Evolutionary conservation across 2,329 filamentous ascomycete species (phyloP).

Genomic region (Lecanosticta acicola): DNA sequence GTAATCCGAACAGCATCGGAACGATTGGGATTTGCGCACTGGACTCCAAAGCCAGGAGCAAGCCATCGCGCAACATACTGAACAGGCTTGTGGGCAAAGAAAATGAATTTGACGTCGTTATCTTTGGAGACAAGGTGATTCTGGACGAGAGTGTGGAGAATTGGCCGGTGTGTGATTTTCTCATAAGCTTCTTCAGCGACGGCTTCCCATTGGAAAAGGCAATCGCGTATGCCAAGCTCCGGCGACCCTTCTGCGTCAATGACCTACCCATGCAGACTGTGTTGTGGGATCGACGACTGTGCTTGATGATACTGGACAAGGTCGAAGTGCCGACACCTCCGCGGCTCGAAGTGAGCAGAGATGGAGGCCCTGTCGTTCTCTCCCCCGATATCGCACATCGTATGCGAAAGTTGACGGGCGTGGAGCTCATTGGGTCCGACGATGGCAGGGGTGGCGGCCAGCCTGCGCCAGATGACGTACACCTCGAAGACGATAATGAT

Average conservation of each 20-base stretch:
- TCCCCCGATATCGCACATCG: constrained; percentile 75
- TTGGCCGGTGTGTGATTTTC: constrained; percentile 91
- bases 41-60: constrained; percentile 92
- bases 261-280: constrained; percentile 96
- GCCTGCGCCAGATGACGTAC: constrained; percentile 59
- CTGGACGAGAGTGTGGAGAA: constrained; percentile 94
- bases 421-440: constrained; percentile 65
- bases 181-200: constrained; percentile 98
- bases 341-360: constrained; percentile 83
- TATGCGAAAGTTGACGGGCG: constrained; percentile 72
- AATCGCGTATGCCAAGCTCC: constrained; percentile 85
- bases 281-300: constrained; percentile 89
- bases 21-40: constrained; percentile 90
- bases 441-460: constrained; percentile 59
- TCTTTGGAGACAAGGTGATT: constrained; percentile 98
- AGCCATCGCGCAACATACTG: constrained; percentile 92
- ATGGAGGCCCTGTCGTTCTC: constrained; percentile 77
- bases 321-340: constrained; percentile 85
- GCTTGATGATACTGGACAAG: constrained; percentile 78
- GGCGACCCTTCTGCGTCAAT: constrained; percentile 96
- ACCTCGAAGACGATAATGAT: constrained; percentile 85
- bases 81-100: constrained; percentile 88
- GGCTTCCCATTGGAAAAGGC: constrained; percentile 96
- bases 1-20: constrained; percentile 49
- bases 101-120: constrained; percentile 89